Conservation (phyloP, 2,329 filamentous ascomycete species). For the Neofusicoccum parvum region DNA sequence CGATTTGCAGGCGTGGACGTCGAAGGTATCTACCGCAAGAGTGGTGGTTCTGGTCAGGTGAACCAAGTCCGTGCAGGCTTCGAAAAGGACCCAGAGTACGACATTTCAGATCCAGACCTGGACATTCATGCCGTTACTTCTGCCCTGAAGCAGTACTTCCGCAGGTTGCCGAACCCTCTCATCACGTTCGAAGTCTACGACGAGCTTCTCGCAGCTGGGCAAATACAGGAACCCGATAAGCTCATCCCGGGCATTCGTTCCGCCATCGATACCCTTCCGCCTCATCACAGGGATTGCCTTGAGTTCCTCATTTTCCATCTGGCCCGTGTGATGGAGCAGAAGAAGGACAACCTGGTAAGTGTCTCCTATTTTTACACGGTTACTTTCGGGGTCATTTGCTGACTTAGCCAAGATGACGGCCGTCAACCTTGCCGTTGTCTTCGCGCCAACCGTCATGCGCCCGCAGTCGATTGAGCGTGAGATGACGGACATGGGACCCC, state of each 20-base stretch:
- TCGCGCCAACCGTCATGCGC: conserved; percentile 96
- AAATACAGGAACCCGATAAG: conserved; percentile 59
- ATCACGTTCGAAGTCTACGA: conserved; percentile 95
- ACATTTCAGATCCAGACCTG: conserved; percentile 89
- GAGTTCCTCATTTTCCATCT: conserved; percentile 95
- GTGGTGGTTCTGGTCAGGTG: conserved; percentile 87
- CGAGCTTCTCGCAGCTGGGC: conserved; percentile 75
- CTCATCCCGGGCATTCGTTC: conserved; percentile 63
- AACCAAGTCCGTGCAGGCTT: conserved; percentile 91
- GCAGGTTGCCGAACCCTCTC: conserved; percentile 84
- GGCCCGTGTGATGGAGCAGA: conserved; percentile 77
- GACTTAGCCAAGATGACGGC: conserved; percentile 75
- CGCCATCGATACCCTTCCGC: conserved; percentile 77
- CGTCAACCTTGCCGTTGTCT: conserved; percentile 94
- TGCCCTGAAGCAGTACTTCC: conserved; percentile 95
- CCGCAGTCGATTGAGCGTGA: conserved; percentile 87
- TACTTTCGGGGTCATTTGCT: not conserved
- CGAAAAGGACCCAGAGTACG: conserved; percentile 80
- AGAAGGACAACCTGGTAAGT: conserved; percentile 80
- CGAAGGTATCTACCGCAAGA: conserved; percentile 97
- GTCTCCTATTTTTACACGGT: not conserved
- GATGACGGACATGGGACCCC: conserved; percentile 93
- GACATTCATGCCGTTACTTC: conserved; percentile 97
- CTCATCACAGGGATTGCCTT: conserved; percentile 82
- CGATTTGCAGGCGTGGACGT: conserved; percentile 72